Evolutionary conservation across 2,329 filamentous ascomycete species (phyloP), one percentile per base, ranked within the genome.

Genomic region (Sporothrix inflata): DNA sequence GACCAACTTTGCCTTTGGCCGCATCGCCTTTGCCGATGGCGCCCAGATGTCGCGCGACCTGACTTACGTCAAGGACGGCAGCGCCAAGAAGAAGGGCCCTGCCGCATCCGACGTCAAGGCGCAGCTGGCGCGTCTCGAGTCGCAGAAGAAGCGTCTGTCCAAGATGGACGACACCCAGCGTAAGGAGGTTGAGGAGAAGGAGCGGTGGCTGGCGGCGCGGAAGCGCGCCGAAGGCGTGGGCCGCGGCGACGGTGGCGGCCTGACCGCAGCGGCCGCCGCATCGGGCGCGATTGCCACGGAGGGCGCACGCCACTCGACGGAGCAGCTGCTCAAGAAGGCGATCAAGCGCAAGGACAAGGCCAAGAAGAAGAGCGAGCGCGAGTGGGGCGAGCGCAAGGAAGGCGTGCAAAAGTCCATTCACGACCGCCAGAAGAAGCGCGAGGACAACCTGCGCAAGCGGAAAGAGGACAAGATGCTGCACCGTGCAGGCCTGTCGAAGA

Each of bases 321-420:
- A 94, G 75, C 89, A 88, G 61, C 83, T 97, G 72, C 86, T 99
- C 38, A 98, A 97, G 86, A 98, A 97, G 86, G 92, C 94, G 0
- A 85, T 98, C 76, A 98, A 98, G 87, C 90, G 95, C 76, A 97
- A 97, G 84, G 94, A 98, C 78, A 89, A 91, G 76, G 85, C 88
- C 69, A 98, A 98, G 89, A 91, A 91, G 82, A 97, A 96, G 89
- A 97, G 93, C 79, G 93, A 94, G 80, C 91, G 92, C 79, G 94
- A 96, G 79, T 98, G 96, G 93, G 87, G 84, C 63, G 92, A 94
- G 72, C 87, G 93, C 66, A 83, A 89, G 51, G 89, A 91, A 38
- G 91, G 90, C 40, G 90, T 98, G 66, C 87, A 89, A 75, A 91
- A 92, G 82, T 85, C 92, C 66, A 92, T 92, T 79, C 92, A 93